Percentiles rank a stretch among this genome's conserved stretches.
phyloP scores from a whole-genome alignment of 1,139 yeast species.

The Insectozyma bohioensis region DNA sequence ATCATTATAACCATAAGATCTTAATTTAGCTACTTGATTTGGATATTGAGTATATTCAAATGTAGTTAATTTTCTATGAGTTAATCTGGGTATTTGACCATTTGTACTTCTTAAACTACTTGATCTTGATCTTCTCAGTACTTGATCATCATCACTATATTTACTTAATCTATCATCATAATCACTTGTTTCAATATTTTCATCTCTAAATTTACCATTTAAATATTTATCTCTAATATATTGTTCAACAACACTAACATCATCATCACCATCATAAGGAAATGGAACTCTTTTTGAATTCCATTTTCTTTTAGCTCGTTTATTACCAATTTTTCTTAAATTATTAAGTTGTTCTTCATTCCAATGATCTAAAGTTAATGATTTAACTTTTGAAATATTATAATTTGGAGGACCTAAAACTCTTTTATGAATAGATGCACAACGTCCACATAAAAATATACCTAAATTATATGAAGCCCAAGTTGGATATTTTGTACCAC shows the following conservation, averaged over 20 bases:
- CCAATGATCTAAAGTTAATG: conserved; percentile 84
- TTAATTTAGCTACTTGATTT: conserved; percentile 37
- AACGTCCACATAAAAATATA: conserved; percentile 70
- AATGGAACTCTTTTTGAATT: conserved; percentile 61
- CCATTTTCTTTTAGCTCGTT: conserved; percentile 62
- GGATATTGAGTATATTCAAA: conserved; percentile 43
- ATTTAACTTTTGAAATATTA: conserved; percentile 67
- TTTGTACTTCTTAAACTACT: conserved; percentile 16
- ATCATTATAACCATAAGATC: conserved; percentile 47
- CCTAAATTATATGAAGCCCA: conserved; percentile 56
- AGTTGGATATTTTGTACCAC: conserved; percentile 62
- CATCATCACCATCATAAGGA: conserved; percentile 69
- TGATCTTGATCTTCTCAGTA: conserved; percentile 24
- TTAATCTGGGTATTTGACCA: conserved; percentile 30
- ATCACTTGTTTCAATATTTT: conserved; percentile 23
- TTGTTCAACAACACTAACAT: conserved; percentile 45
- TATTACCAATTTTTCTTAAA: conserved; percentile 65
- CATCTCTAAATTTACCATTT: conserved; percentile 44
- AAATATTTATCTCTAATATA: conserved; percentile 57
- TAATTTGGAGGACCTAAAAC: conserved; percentile 52
- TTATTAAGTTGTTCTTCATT: conserved; percentile 56
- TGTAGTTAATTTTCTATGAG: conserved; percentile 44
- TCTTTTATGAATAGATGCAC: conserved; percentile 77
- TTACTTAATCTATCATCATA: conserved; percentile 22
- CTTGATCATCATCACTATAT: conserved; percentile 10